Base-by-base conservation (phyloP, 1,284 basidiomycete species). In the Trametes versicolor region DNA sequence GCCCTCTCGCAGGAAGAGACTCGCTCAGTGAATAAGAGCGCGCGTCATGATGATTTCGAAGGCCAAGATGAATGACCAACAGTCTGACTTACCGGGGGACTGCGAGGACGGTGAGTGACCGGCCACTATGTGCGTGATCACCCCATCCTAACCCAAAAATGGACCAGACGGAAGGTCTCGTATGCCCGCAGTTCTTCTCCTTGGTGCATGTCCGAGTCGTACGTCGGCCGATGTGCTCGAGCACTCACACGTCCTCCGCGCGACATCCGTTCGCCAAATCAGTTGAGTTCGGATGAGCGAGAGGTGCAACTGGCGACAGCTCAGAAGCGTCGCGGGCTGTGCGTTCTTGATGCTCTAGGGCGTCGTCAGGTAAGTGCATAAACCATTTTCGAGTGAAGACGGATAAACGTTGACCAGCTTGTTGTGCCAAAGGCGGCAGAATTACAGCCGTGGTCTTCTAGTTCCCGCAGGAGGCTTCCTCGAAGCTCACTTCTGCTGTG, bases 231-330 rank as follows among this genome's bases (percentile, higher is more conserved):
- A 29, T 6, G 48, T 13, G 3, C 13, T 50, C 48, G 27, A 15
- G 13, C 2, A 25, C 51, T 53, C 51, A 23, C 51, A 53, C 51
- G 36, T 53, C 32, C 36, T 37, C 51, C 36, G 48, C 5, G 13
- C 48, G n/a, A 6, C 10, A 29, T 49, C 48, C 48, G 48, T 17
- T 29, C 13, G 23, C 13, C 17, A 43, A 25, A 17, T 29, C 23
- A 27, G n/a, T 27, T 48, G 23, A 25, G 9, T 8, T 3, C 25
- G 23, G 7, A 10, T 7, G 45, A 21, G 8, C 19, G 37, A 36
- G 34, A 7, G 34, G 34, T 13, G 34, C 34, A 6, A 7, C 34
- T 17, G 37, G 2, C 37, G 37, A 10, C 37, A 39, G n/a, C 37
- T 39, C 10, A 10, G 37, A 39, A 12, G 37, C 37, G 41, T 43